phyloP scores from a whole-genome alignment of 1,139 yeast genomes.

The Yamadazyma atmosphaerica region DNA sequence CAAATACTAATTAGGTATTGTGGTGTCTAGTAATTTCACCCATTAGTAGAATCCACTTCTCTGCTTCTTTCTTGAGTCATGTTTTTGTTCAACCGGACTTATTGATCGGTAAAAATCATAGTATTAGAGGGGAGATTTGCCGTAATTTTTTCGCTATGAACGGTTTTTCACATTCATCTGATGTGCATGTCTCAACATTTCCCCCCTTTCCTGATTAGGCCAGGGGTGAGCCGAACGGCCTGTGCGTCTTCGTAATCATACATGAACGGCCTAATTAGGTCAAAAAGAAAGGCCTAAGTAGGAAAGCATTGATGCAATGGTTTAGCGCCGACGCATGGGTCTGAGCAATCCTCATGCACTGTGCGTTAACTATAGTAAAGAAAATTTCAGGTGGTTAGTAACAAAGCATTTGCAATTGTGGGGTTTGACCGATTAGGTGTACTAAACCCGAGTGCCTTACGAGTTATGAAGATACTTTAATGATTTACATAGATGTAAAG shows the following conservation, averaged over 20 bases:
- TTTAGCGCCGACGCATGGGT: background rate
- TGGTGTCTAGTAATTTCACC: too few species aligned
- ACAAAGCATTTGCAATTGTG: background rate
- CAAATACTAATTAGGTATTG: background rate
- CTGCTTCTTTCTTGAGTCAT: background rate
- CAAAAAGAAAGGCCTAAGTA: slow-evolving; percentile 12
- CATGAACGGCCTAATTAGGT: slow-evolving; percentile 14
- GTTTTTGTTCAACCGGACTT: too few species aligned
- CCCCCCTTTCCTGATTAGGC: slow-evolving; percentile 16
- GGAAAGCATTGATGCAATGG: slow-evolving; percentile 10
- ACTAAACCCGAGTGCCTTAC: too few species aligned
- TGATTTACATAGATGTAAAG: too few species aligned
- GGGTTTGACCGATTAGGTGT: background rate
- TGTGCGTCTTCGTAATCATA: background rate
- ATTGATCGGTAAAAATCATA: background rate
- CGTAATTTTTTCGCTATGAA: background rate
- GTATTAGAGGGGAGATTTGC: background rate
- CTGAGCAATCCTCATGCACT: background rate
- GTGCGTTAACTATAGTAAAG: too few species aligned
- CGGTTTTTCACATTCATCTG: slow-evolving; percentile 1
- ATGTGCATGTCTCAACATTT: slow-evolving; percentile 4
- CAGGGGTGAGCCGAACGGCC: slow-evolving; percentile 2
- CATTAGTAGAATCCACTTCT: background rate
- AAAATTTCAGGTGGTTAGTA: slow-evolving; percentile 1
- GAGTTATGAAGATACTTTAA: too few species aligned